These are phyloP conservation scores for Moricandia arvensis DNA, from an alignment of 345 rosid genomes.

Conservation along the genomic window DNA sequence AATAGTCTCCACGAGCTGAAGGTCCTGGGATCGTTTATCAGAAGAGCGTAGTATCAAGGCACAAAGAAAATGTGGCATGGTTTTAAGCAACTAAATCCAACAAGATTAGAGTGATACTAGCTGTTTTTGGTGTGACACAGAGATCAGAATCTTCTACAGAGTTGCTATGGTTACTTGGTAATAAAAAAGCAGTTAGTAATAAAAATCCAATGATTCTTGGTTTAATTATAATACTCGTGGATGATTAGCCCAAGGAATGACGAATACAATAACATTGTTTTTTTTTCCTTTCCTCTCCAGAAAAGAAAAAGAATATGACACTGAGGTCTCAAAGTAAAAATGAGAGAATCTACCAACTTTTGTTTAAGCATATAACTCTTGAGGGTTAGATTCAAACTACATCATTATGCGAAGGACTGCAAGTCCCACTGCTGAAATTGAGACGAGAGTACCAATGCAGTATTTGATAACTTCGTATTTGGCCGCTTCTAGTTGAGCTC, in stretches of 20 bases:
- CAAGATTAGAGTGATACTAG: no score
- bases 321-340: not conserved
- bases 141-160: no score
- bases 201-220: not conserved
- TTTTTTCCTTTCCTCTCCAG: not conserved
- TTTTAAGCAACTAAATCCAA: no score
- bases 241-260: not conserved
- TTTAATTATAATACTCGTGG: not conserved
- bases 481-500: conserved; percentile 88
- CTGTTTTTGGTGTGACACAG: no score
- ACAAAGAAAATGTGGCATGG: no score
- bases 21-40: no score
- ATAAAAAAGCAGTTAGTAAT: not conserved
- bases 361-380: not conserved
- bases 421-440: conserved; percentile 79
- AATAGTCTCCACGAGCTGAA: no score
- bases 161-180: not conserved
- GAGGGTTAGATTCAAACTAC: conserved; percentile 36
- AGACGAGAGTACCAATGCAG: conserved; percentile 91
- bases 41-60: no score
- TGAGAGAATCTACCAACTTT: not conserved
- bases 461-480: conserved; percentile 89
- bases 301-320: conserved; percentile 27
- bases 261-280: not conserved
- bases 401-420: conserved; percentile 72